Percentiles rank a stretch among this genome's conserved stretches.
Evolutionary conservation across 371 early-diverging fungal genomes (phyloP).

Genomic region (Mucor irregularis): DNA sequence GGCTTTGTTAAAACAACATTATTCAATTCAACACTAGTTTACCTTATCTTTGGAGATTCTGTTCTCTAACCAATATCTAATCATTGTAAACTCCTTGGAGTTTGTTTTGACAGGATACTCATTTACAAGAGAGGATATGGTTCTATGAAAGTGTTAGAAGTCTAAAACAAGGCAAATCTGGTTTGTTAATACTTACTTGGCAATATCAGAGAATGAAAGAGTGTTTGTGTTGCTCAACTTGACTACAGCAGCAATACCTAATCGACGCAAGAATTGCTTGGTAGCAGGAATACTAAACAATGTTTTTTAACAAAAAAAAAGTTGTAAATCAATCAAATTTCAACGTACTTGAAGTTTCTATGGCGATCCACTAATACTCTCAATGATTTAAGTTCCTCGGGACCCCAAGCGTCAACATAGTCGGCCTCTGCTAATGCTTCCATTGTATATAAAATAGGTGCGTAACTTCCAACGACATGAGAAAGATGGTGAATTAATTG

Average conservation of each 20-base stretch:
- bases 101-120: conserved; percentile 29
- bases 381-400: conserved; percentile 48
- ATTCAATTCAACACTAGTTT: not conserved
- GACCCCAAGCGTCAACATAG: conserved; percentile 31
- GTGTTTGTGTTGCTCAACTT: conserved; percentile 19
- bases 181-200: conserved; percentile 38
- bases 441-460: conserved; percentile 42
- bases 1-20: not conserved
- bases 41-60: conserved; percentile 27
- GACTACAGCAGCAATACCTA: conserved; percentile 29
- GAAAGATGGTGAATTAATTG: conserved; percentile 45
- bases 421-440: conserved; percentile 37
- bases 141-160: conserved; percentile 13
- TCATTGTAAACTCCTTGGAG: conserved; percentile 20
- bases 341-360: conserved; percentile 42
- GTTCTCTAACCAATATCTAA: conserved; percentile 32
- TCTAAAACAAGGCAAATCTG: no score
- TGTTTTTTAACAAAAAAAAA: not conserved
- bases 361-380: conserved; percentile 45
- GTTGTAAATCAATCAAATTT: not conserved
- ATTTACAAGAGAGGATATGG: conserved; percentile 38
- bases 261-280: conserved; percentile 37
- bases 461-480: conserved; percentile 38
- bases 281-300: conserved; percentile 26
- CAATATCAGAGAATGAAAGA: conserved; percentile 47